Conservation (phyloP, 371 early-diverging fungal genomes). For the Mucor saturninus region DNA sequence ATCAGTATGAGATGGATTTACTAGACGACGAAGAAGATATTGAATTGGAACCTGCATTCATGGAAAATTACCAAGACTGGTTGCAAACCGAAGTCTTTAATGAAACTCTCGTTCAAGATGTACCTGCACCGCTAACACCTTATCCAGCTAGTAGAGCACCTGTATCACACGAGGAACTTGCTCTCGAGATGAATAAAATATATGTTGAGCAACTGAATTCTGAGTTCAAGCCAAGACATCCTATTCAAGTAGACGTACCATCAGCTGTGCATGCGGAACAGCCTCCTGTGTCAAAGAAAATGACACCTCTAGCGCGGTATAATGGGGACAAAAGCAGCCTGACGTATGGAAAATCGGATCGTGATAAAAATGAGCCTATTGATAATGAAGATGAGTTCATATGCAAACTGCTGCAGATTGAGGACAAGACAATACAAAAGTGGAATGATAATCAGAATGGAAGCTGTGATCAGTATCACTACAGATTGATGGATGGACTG, state of each 20-base stretch:
- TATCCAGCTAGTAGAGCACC: background rate
- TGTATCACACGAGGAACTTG: constrained; percentile 14
- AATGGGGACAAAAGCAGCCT: background rate
- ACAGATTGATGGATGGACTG: background rate
- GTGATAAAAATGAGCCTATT: background rate
- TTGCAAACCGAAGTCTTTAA: background rate
- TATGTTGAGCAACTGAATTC: constrained; percentile 26
- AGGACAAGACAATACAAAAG: constrained; percentile 11
- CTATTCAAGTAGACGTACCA: background rate
- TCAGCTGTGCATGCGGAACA: background rate
- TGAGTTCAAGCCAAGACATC: constrained; percentile 18
- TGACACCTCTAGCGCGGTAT: constrained; percentile 7
- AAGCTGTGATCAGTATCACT: background rate
- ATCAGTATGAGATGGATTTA: background rate
- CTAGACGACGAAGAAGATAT: constrained; percentile 29
- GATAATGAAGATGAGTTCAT: constrained; percentile 2
- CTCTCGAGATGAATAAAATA: constrained; percentile 25
- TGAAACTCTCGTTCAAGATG: background rate
- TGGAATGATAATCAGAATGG: background rate
- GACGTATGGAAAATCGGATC: background rate
- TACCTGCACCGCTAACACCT: constrained; percentile 1
- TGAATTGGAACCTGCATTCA: constrained; percentile 54
- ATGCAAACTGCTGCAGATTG: constrained; percentile 2
- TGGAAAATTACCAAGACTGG: background rate
- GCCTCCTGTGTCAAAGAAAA: background rate